phyloP scores from a whole-genome alignment of 805 yeast genomes.

The Metschnikowia gelsemii region DNA sequence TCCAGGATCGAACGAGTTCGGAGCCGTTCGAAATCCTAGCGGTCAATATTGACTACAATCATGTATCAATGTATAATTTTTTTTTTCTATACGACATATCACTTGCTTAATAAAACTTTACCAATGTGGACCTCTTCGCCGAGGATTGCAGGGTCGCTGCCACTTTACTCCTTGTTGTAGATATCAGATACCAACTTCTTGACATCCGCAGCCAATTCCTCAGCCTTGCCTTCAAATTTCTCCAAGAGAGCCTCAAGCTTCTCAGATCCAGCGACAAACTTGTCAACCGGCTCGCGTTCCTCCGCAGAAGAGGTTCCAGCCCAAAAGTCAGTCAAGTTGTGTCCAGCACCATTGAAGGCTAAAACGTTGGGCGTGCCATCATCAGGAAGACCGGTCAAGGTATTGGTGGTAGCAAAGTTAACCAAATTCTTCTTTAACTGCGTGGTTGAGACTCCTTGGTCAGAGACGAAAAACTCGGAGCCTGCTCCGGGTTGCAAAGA shows the following conservation, averaged over 20 bases:
- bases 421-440: slow-evolving; percentile 76
- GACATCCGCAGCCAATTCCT: slow-evolving; percentile 25
- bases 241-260: slow-evolving; percentile 25
- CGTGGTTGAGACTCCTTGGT: slow-evolving; percentile 59
- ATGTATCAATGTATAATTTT: too few relatives aligned
- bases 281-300: slow-evolving; percentile 17
- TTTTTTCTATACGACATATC: too few relatives aligned
- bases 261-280: slow-evolving; percentile 13
- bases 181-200: slow-evolving; percentile 29
- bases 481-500: slow-evolving; percentile 77
- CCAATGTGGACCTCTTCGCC: background rate
- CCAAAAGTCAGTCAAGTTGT: slow-evolving; percentile 68
- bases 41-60: too few relatives aligned
- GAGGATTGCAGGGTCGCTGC: background rate
- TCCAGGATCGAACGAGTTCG: too few relatives aligned
- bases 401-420: slow-evolving; percentile 61
- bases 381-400: slow-evolving; percentile 60
- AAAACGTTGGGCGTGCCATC: slow-evolving; percentile 73
- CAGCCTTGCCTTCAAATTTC: slow-evolving; percentile 21
- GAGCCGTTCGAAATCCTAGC: too few relatives aligned
- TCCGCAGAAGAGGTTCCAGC: slow-evolving; percentile 20
- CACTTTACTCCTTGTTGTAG: slow-evolving; percentile 22
- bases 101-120: background rate
- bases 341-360: slow-evolving; percentile 82
- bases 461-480: slow-evolving; percentile 59